phyloP scores from a whole-genome alignment of 192 early-diverging fungal species.

The Umbelopsis sp. region DNA sequence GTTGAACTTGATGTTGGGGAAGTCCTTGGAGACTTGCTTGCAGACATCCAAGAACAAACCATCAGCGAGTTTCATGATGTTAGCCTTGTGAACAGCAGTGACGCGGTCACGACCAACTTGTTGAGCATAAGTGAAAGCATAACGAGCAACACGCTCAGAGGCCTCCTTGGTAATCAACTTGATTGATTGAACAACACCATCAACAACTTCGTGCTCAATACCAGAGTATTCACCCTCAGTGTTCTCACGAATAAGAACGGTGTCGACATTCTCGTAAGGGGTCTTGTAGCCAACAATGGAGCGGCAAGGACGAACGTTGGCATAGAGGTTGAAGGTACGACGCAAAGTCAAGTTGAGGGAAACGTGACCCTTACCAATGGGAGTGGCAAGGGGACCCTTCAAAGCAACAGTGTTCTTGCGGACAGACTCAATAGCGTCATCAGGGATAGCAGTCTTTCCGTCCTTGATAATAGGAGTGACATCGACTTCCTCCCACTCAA shows the following conservation, averaged over 20 bases:
- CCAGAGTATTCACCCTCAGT: conserved; percentile 99
- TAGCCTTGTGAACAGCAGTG: conserved; percentile 98
- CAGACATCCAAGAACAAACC: conserved; percentile 95
- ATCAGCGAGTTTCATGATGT: conserved; percentile 95
- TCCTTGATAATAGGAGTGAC: conserved; percentile 92
- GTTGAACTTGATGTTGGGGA: conserved; percentile 90
- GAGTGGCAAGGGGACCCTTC: conserved; percentile 97
- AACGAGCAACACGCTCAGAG: conserved; percentile 87
- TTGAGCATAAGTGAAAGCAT: conserved; percentile 94
- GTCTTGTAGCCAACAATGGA: conserved; percentile 97
- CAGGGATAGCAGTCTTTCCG: conserved; percentile 92
- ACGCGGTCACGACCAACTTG: conserved; percentile 89
- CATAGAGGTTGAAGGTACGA: conserved; percentile 97
- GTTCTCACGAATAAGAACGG: conserved; percentile 99
- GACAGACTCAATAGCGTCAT: conserved; percentile 88
- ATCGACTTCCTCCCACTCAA: conserved; percentile 95
- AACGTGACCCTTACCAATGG: conserved; percentile 98
- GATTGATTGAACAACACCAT: conserved; percentile 98
- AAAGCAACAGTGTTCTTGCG: conserved; percentile 96
- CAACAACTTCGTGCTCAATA: conserved; percentile 95
- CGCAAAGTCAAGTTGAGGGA: conserved; percentile 87
- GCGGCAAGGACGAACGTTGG: conserved; percentile 98
- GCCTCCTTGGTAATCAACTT: conserved; percentile 98
- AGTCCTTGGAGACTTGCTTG: conserved; percentile 88
- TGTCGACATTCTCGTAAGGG: conserved; percentile 94